Evolutionary conservation across 2,329 filamentous ascomycete genomes (phyloP).

Genomic region (Ceratocystis harringtonii): DNA sequence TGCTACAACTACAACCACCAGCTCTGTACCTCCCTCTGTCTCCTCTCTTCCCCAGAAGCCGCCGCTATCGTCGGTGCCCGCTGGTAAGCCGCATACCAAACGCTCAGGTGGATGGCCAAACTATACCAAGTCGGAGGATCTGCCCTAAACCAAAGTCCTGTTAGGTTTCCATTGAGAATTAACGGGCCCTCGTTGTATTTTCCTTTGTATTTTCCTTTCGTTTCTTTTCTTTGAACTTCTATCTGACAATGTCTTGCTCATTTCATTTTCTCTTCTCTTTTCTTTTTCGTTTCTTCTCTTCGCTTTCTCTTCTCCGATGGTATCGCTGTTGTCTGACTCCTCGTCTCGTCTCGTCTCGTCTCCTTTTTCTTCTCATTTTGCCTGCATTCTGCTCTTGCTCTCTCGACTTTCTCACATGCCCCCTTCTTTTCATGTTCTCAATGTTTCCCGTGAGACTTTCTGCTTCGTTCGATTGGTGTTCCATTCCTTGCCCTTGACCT

Average conservation of each 20-base stretch:
- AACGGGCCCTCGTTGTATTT: no score
- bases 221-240: no score
- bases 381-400: not conserved
- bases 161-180: not conserved
- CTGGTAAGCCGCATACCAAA: constrained; percentile 29
- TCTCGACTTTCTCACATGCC: not conserved
- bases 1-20: not conserved
- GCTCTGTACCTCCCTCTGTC: constrained; percentile 20
- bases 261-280: not conserved
- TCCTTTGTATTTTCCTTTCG: no score
- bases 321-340: not conserved
- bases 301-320: not conserved
- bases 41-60: constrained; percentile 17
- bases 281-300: not conserved
- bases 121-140: constrained; percentile 25
- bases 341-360: not conserved
- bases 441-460: not conserved
- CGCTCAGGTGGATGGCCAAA: constrained; percentile 22
- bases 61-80: constrained; percentile 19
- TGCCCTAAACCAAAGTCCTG: constrained; percentile 21
- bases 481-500: not conserved
- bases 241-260: not conserved
- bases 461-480: not conserved
- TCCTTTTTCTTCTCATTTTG: constrained; percentile 4
- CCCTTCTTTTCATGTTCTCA: not conserved